These are phyloP conservation scores for Hericium erinaceus DNA, from an alignment of 768 basidiomycete species.

Conservation along the genomic window DNA sequence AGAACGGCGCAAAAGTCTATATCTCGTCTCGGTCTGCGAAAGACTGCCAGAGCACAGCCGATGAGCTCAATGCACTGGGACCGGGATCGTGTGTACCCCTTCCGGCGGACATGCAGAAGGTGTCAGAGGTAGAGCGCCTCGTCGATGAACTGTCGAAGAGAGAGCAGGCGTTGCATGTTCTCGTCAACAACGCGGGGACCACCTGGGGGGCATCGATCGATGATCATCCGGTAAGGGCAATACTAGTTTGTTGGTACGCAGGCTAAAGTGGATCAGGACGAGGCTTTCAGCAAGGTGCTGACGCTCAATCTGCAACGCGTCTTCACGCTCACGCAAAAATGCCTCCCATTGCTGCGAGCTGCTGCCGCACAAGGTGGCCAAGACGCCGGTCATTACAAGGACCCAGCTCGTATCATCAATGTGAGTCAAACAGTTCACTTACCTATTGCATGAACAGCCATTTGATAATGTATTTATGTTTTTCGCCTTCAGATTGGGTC, in stretches of 20 bases:
- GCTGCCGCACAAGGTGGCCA: constrained; percentile 32
- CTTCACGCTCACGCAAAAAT: constrained; percentile 54
- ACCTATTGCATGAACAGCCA: no score
- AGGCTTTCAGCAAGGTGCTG: constrained; percentile 51
- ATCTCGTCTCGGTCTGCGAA: constrained; percentile 49
- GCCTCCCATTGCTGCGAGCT: constrained; percentile 45
- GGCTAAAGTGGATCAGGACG: constrained; percentile 29
- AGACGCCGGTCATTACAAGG: constrained; percentile 26
- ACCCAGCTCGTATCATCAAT: constrained; percentile 53
- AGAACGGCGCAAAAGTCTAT: constrained; percentile 57
- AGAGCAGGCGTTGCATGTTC: constrained; percentile 46
- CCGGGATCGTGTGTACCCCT: constrained; percentile 45
- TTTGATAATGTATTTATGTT: no score
- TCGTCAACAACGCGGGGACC: constrained; percentile 61
- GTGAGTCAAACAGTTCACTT: constrained; percentile 22
- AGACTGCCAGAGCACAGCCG: constrained; percentile 42
- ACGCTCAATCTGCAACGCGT: constrained; percentile 55
- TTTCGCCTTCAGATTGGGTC: constrained; percentile 41
- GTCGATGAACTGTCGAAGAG: constrained; percentile 38
- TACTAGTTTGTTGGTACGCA: background rate
- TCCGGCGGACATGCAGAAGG: constrained; percentile 44
- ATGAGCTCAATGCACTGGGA: constrained; percentile 42
- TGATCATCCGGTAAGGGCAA: constrained; percentile 32
- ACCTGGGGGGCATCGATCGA: constrained; percentile 41
- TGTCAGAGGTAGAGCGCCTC: constrained; percentile 43